phyloP scores from a whole-genome alignment of 2,329 filamentous ascomycete genomes.

The Xylaria sp. region DNA sequence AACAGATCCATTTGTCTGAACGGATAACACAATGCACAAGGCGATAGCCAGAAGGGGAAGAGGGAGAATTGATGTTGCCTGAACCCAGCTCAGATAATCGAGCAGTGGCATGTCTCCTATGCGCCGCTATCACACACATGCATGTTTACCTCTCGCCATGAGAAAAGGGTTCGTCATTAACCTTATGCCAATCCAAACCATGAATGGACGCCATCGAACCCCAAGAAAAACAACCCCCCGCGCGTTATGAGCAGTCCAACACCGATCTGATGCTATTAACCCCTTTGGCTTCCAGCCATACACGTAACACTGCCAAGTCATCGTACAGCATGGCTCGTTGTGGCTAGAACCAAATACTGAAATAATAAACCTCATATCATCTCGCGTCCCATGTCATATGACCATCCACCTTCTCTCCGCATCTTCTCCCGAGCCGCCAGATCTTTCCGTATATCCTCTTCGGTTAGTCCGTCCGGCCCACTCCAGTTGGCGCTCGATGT shows the following conservation, averaged over 20 bases:
- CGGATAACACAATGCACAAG: background rate
- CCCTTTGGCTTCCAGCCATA: background rate
- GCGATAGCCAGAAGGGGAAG: background rate
- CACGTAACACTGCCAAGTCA: background rate
- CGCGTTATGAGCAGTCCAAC: slow-evolving; percentile 34
- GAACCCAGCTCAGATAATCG: background rate
- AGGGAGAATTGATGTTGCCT: background rate
- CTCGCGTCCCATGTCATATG: slow-evolving; percentile 58
- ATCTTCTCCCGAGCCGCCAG: slow-evolving; percentile 74
- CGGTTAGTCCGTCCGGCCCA: slow-evolving; percentile 77
- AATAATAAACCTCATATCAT: slow-evolving; percentile 39
- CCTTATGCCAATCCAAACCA: slow-evolving; percentile 13
- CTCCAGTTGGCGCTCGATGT: slow-evolving; percentile 97
- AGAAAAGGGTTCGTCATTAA: slow-evolving; percentile 8
- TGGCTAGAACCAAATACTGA: slow-evolving; percentile 10
- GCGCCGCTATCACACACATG: slow-evolving; percentile 15
- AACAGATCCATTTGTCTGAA: background rate
- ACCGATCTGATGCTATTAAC: slow-evolving; percentile 42
- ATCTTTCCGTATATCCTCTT: slow-evolving; percentile 78
- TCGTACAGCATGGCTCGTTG: background rate
- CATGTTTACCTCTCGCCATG: slow-evolving; percentile 16
- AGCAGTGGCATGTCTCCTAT: slow-evolving; percentile 14
- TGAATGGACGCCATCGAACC: slow-evolving; percentile 18
- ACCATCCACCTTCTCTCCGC: slow-evolving; percentile 77
- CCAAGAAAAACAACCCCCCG: slow-evolving; percentile 26